Conservation (phyloP, 1,284 basidiomycete species). For the Agroathelia rolfsii region DNA sequence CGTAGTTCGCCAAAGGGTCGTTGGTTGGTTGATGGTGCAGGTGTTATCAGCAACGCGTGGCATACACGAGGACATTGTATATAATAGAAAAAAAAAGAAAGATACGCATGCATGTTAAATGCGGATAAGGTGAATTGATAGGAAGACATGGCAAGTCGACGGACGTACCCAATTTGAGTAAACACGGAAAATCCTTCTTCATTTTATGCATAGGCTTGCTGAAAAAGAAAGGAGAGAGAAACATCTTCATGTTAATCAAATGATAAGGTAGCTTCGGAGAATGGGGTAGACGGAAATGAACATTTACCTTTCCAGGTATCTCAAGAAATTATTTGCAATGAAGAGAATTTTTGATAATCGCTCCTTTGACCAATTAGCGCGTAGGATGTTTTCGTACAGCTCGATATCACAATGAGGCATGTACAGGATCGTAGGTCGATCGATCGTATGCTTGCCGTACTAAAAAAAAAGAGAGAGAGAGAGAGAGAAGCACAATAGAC, state of each 20-base stretch:
- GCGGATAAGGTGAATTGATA: too few relatives aligned
- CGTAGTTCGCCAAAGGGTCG: too few relatives aligned
- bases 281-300: slow-evolving; percentile 4
- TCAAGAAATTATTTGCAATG: slow-evolving; percentile 34
- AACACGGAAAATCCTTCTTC: slow-evolving; percentile 18
- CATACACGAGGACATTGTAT: too few relatives aligned
- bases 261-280: slow-evolving; percentile 1
- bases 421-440: slow-evolving; percentile 58
- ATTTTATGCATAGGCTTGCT: slow-evolving; percentile 27
- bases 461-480: too few relatives aligned
- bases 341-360: slow-evolving; percentile 28
- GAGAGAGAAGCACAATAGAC: too few relatives aligned
- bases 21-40: too few relatives aligned
- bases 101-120: too few relatives aligned
- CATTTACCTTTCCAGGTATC: slow-evolving; percentile 34
- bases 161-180: slow-evolving; percentile 18
- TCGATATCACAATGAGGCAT: slow-evolving; percentile 71
- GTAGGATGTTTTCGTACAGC: slow-evolving; percentile 56
- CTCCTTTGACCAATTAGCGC: slow-evolving; percentile 45
- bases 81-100: too few relatives aligned
- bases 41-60: too few relatives aligned
- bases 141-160: slow-evolving; percentile 4
- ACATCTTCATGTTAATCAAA: too few relatives aligned
- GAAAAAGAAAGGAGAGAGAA: too few relatives aligned
- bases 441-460: too few relatives aligned